Conservation (phyloP, 495 filamentous ascomycete species). For the Penicillium macrosclerotiorum region DNA sequence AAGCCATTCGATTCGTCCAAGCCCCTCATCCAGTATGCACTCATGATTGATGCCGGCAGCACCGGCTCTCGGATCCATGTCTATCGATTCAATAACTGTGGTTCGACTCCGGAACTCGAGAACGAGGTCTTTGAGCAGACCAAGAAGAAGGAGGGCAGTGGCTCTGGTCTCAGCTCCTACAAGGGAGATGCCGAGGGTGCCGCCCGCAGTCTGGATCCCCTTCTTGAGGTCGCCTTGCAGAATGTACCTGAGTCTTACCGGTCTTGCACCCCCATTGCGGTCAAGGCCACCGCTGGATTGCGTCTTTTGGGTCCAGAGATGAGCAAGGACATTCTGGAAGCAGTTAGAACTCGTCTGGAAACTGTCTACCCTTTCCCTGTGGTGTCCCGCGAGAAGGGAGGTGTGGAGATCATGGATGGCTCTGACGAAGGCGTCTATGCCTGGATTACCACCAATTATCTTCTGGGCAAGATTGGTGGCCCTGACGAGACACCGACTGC, state of each 20-base stretch:
- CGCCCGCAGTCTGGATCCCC: slow-evolving; percentile 80
- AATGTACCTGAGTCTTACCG: slow-evolving; percentile 84
- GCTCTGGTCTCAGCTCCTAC: slow-evolving; percentile 85
- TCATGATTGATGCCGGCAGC: slow-evolving; percentile 98
- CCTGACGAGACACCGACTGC: slow-evolving; percentile 87
- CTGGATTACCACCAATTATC: slow-evolving; percentile 98
- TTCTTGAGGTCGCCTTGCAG: slow-evolving; percentile 81
- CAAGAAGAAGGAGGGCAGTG: slow-evolving; percentile 67
- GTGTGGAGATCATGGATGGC: slow-evolving; percentile 94
- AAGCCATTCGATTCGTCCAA: slow-evolving; percentile 79
- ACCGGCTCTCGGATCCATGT: slow-evolving; percentile 98
- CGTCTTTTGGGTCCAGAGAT: slow-evolving; percentile 79
- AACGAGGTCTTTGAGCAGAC: slow-evolving; percentile 89
- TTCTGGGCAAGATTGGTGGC: slow-evolving; percentile 94
- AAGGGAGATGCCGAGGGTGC: slow-evolving; percentile 79
- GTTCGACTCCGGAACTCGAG: slow-evolving; percentile 90
- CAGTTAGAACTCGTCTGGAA: slow-evolving; percentile 82
- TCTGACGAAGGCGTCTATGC: slow-evolving; percentile 97
- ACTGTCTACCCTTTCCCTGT: slow-evolving; percentile 91
- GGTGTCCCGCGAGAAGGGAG: slow-evolving; percentile 76
- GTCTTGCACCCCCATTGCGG: slow-evolving; percentile 83
- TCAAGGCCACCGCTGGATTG: slow-evolving; percentile 94
- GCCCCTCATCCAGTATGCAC: slow-evolving; percentile 92
- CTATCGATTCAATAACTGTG: slow-evolving; percentile 99
- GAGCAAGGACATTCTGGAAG: slow-evolving; percentile 78